A percentile compares a stretch with the other conserved stretches of the same genome.
These are phyloP conservation scores for Diaporthe australafricana DNA, from an alignment of 2,329 filamentous ascomycete genomes.

Conservation along the genomic window DNA sequence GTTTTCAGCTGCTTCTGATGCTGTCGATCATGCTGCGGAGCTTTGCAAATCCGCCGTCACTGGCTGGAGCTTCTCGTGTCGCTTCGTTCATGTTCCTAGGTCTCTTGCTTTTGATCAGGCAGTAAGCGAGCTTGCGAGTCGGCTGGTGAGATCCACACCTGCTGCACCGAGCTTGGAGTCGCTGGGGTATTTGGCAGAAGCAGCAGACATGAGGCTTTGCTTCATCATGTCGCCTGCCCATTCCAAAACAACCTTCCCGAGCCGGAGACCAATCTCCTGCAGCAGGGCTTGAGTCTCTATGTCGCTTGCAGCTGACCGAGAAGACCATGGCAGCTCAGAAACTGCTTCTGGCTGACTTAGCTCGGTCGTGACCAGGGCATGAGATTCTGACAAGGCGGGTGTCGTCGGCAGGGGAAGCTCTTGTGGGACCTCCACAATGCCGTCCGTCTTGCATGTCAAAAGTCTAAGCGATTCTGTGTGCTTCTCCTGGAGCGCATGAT, in stretches of 20 bases:
- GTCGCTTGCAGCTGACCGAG: neutral
- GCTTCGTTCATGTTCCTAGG: neutral
- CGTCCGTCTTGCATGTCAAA: constrained; percentile 1
- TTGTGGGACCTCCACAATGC: neutral
- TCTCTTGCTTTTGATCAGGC: neutral
- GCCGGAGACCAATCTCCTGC: constrained; percentile 33
- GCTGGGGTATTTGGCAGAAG: neutral
- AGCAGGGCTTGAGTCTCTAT: constrained; percentile 13
- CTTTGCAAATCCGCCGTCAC: neutral
- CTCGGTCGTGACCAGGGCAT: neutral
- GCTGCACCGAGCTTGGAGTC: neutral
- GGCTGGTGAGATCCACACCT: constrained; percentile 13
- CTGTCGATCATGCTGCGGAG: neutral
- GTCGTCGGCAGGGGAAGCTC: neutral
- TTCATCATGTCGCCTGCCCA: constrained; percentile 38
- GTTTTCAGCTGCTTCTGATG: neutral
- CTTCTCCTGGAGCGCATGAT: constrained; percentile 29
- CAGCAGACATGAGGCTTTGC: constrained; percentile 29
- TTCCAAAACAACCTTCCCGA: constrained; percentile 32
- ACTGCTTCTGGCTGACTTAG: neutral
- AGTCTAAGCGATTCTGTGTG: constrained; percentile 28
- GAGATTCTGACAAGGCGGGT: neutral
- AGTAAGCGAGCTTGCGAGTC: constrained; percentile 12
- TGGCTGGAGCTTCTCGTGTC: neutral
- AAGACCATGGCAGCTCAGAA: neutral